These are phyloP conservation scores for Sporodiniella umbellata DNA, from an alignment of 371 early-diverging fungal species.

Conservation along the genomic window DNA sequence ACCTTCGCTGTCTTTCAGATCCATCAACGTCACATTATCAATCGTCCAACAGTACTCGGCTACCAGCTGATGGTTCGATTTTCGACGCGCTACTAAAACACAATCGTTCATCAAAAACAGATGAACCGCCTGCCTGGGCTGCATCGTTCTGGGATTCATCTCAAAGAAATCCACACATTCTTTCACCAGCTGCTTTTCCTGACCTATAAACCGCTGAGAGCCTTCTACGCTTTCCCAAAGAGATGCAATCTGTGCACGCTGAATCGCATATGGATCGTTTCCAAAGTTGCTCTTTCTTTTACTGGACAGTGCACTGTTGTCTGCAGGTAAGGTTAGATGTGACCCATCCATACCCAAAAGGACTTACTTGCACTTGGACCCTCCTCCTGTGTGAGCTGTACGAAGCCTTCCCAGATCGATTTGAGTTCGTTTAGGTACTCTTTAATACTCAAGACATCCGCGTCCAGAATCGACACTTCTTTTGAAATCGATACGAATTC, in stretches of 20 bases:
- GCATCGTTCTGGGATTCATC: constrained; percentile 71
- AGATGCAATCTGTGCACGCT: constrained; percentile 61
- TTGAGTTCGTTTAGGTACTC: constrained; percentile 68
- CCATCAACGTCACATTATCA: constrained; percentile 73
- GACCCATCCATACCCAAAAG: neutral
- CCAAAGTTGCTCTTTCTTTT: constrained; percentile 40
- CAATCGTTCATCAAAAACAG: constrained; percentile 80
- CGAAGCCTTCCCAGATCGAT: constrained; percentile 58
- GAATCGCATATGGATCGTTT: constrained; percentile 55
- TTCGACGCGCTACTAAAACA: constrained; percentile 77
- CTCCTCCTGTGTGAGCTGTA: constrained; percentile 1
- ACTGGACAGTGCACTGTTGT: too few relatives aligned
- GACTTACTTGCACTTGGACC: neutral
- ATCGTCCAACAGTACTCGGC: constrained; percentile 79
- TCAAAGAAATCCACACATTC: constrained; percentile 77
- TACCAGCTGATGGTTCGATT: constrained; percentile 66
- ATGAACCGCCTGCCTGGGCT: constrained; percentile 73
- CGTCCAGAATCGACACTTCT: constrained; percentile 82
- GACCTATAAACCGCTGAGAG: constrained; percentile 73
- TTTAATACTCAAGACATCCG: constrained; percentile 69
- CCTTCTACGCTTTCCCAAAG: constrained; percentile 81
- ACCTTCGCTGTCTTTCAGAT: constrained; percentile 79
- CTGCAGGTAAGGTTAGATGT: constrained; percentile 11
- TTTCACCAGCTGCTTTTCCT: constrained; percentile 75
- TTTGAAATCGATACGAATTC: constrained; percentile 94